Percentiles rank a stretch among this genome's conserved stretches.
These are phyloP conservation scores for Albugo laibachii DNA, from an alignment of 352 stramenopile genomes.

Conservation along the genomic window DNA sequence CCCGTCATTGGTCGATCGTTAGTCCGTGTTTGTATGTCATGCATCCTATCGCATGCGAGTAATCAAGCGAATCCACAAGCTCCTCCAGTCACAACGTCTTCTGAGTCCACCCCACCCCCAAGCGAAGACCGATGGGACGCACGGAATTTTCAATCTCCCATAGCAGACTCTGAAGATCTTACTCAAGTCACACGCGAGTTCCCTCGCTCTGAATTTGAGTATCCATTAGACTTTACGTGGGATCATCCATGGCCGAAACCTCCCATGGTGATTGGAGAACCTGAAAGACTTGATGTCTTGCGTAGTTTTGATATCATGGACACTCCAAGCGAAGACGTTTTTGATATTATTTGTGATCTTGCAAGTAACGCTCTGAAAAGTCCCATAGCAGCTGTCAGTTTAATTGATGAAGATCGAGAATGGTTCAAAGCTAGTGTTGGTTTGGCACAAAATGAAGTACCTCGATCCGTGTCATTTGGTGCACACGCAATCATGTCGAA, in stretches of 20 bases:
- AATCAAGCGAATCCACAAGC: slow-evolving; percentile 51
- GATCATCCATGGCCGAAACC: slow-evolving; percentile 77
- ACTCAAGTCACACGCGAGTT: slow-evolving; percentile 60
- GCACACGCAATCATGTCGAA: slow-evolving; percentile 78
- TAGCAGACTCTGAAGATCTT: slow-evolving; percentile 56
- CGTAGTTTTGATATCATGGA: slow-evolving; percentile 77
- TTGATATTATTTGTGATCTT: slow-evolving; percentile 79
- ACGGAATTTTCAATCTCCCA: slow-evolving; percentile 69
- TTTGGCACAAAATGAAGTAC: slow-evolving; percentile 68
- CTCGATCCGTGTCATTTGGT: slow-evolving; percentile 73
- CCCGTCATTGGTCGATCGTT: slow-evolving; percentile 68
- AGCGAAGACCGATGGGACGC: slow-evolving; percentile 42
- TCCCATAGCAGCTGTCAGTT: slow-evolving; percentile 63
- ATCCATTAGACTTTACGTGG: slow-evolving; percentile 77
- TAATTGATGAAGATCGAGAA: slow-evolving; percentile 71
- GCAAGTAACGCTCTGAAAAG: slow-evolving; percentile 74
- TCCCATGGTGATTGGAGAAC: slow-evolving; percentile 38
- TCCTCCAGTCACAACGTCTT: slow-evolving; percentile 19
- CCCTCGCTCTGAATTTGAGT: slow-evolving; percentile 65
- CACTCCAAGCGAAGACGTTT: slow-evolving; percentile 67
- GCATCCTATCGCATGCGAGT: slow-evolving; percentile 72
- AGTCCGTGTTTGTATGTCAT: slow-evolving; percentile 78
- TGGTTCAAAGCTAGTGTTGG: slow-evolving; percentile 79
- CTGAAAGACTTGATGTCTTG: slow-evolving; percentile 54
- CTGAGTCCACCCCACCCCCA: slow-evolving; percentile 8